phyloP scores from a whole-genome alignment of 495 filamentous ascomycete species.

The Cudoniella acicularis region DNA sequence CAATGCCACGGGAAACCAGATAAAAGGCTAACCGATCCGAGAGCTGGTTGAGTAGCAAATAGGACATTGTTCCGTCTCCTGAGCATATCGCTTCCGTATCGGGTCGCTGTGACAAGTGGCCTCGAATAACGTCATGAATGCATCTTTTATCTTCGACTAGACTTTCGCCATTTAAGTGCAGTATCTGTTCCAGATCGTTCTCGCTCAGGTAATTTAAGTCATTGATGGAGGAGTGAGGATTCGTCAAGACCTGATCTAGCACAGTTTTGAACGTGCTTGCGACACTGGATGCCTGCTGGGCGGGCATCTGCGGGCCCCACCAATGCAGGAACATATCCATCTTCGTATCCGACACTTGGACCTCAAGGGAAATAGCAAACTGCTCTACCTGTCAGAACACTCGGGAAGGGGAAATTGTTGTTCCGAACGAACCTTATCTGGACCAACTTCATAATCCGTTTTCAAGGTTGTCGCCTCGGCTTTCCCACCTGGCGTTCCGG shows the following conservation, averaged over 20 bases:
- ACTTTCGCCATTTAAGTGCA: neutral
- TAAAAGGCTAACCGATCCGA: neutral
- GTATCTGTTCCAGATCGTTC: neutral
- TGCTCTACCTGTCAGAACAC: neutral
- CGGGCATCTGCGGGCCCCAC: neutral
- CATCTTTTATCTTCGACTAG: neutral
- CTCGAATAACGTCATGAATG: slow-evolving; percentile 7
- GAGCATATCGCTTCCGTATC: slow-evolving; percentile 6
- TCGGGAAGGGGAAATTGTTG: neutral
- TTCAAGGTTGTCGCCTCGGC: neutral
- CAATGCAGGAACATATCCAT: neutral
- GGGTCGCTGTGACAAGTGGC: neutral
- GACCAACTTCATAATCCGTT: neutral
- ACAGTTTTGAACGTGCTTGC: neutral
- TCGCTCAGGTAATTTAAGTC: neutral
- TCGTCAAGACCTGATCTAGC: neutral
- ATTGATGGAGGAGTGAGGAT: neutral
- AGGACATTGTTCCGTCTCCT: slow-evolving; percentile 34
- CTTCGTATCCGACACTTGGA: neutral
- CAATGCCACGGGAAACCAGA: neutral
- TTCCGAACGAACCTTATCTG: neutral
- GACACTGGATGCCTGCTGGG: neutral
- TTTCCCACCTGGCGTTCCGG: neutral
- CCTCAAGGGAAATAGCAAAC: neutral
- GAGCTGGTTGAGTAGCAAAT: slow-evolving; percentile 12